Conservation (phyloP, 2,329 filamentous ascomycete species). For the Karstenula rhodostoma region DNA sequence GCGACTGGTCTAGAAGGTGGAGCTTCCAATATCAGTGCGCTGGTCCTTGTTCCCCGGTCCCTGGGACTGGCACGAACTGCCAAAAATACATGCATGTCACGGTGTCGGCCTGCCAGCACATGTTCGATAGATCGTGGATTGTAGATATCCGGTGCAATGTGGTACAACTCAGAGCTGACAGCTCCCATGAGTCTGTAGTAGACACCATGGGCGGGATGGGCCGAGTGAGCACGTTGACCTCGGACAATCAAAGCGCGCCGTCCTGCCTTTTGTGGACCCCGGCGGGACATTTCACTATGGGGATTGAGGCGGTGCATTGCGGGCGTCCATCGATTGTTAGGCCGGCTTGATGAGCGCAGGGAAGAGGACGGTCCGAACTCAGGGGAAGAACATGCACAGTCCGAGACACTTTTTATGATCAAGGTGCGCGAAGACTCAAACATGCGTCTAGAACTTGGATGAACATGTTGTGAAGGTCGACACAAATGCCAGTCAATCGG, state of each 20-base stretch:
- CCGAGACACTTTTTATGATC: not conserved
- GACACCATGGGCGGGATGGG: not conserved
- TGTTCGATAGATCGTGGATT: not conserved
- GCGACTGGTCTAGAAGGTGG: conserved; percentile 5
- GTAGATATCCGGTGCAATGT: not conserved
- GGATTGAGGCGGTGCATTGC: conserved; percentile 9
- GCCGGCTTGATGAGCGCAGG: conserved; percentile 6
- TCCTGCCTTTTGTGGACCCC: conserved; percentile 10
- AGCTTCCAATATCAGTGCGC: conserved; percentile 8
- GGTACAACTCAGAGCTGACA: not conserved
- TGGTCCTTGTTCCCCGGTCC: conserved; percentile 2
- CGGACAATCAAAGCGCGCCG: not conserved
- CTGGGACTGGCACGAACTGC: conserved; percentile 4
- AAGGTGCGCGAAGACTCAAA: not conserved
- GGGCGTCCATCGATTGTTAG: not conserved
- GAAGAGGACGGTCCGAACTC: conserved; percentile 11
- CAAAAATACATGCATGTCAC: conserved; percentile 7
- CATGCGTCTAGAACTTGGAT: not conserved
- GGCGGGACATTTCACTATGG: conserved; percentile 1
- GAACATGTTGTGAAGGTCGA: not conserved
- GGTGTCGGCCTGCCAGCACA: conserved; percentile 5
- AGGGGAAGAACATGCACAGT: not conserved
- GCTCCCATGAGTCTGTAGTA: not conserved
- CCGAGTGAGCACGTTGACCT: not conserved
- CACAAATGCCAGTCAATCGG: not conserved